These are phyloP conservation scores for Phytophthora pini DNA, from an alignment of 352 stramenopile genomes.

Conservation along the genomic window DNA sequence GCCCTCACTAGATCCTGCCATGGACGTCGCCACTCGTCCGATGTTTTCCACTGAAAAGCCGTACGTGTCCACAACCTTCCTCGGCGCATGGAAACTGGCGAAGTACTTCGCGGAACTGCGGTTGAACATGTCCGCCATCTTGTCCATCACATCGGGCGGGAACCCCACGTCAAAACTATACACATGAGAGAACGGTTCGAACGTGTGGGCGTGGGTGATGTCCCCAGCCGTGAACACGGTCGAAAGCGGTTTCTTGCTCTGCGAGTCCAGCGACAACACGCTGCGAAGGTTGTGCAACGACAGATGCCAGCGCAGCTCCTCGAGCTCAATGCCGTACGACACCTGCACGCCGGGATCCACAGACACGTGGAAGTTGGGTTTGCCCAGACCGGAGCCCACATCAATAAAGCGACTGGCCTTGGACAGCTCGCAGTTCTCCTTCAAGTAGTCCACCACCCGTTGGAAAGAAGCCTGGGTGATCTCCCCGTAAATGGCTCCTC, in stretches of 20 bases:
- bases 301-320: slow-evolving; percentile 95
- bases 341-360: slow-evolving; percentile 96
- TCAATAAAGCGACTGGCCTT: slow-evolving; percentile 95
- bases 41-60: slow-evolving; percentile 93
- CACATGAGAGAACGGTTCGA: slow-evolving; percentile 98
- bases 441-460: slow-evolving; percentile 95
- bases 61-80: slow-evolving; percentile 94
- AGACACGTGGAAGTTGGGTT: slow-evolving; percentile 97
- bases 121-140: slow-evolving; percentile 96
- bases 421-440: slow-evolving; percentile 92
- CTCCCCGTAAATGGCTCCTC: slow-evolving; percentile 98
- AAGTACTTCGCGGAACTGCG: slow-evolving; percentile 89
- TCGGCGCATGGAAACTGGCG: slow-evolving; percentile 95
- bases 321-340: slow-evolving; percentile 96
- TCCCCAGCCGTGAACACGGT: slow-evolving; percentile 94
- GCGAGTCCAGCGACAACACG: slow-evolving; percentile 77
- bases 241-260: slow-evolving; percentile 58
- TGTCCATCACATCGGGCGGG: slow-evolving; percentile 94
- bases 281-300: slow-evolving; percentile 94
- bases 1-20: slow-evolving; percentile 96
- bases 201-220: slow-evolving; percentile 93
- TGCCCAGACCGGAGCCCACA: slow-evolving; percentile 96
- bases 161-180: slow-evolving; percentile 99
- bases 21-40: slow-evolving; percentile 90
- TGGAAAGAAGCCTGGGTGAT: slow-evolving; percentile 97